Conservation (phyloP, 1,284 basidiomycete species). For the Veloporphyrellus conicus region DNA sequence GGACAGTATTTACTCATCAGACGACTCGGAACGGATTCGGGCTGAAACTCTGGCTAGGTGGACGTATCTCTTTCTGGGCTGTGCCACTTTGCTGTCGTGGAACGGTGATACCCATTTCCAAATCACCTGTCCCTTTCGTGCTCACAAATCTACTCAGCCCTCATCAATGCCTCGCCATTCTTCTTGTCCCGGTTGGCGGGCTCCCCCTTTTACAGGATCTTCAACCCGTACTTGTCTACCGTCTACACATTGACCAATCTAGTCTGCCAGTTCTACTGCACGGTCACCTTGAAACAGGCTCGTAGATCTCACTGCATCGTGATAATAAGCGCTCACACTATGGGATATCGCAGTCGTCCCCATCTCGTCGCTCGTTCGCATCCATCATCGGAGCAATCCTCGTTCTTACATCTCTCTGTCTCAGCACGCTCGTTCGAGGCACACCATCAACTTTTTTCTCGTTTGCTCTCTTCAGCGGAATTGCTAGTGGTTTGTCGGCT, state of each 20-base stretch:
- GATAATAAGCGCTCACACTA: constrained; percentile 30
- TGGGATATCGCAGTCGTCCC: constrained; percentile 34
- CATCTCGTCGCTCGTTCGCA: constrained; percentile 47
- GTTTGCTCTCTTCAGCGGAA: constrained; percentile 58
- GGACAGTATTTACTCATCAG: background rate
- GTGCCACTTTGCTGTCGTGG: constrained; percentile 72
- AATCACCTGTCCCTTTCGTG: background rate
- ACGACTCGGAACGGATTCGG: constrained; percentile 5
- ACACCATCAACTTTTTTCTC: constrained; percentile 55
- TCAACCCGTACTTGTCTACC: constrained; percentile 66
- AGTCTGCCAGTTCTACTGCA: constrained; percentile 66
- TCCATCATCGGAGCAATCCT: constrained; percentile 42
- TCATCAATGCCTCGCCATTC: constrained; percentile 74
- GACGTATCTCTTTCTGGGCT: constrained; percentile 69
- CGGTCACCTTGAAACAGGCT: constrained; percentile 61
- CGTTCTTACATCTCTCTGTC: constrained; percentile 52
- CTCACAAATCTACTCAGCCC: constrained; percentile 39
- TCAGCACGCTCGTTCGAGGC: constrained; percentile 57
- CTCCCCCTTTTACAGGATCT: constrained; percentile 54
- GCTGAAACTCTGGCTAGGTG: constrained; percentile 45
- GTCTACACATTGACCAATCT: constrained; percentile 63
- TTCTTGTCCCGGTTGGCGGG: constrained; percentile 61
- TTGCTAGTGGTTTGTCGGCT: constrained; percentile 52
- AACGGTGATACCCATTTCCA: constrained; percentile 50
- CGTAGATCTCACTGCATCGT: constrained; percentile 21